Percentiles rank a stretch among this genome's conserved stretches.
Conservation (phyloP, 2,329 filamentous ascomycete species). For the Colletotrichum sansevieriae region DNA sequence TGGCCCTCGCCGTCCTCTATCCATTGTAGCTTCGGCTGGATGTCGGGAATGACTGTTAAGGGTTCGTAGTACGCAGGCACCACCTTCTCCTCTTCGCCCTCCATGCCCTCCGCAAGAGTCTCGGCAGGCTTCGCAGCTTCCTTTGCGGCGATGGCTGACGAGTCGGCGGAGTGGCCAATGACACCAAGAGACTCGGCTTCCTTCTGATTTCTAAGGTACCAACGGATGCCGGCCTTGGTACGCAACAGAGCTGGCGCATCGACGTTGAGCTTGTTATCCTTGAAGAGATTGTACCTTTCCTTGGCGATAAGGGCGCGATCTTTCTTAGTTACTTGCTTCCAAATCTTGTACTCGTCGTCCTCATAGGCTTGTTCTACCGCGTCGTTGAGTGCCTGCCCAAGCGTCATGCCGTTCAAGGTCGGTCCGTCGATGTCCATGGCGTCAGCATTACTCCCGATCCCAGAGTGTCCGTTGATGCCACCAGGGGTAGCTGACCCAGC, state of each 20-base stretch:
- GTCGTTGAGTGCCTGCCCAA: slow-evolving; percentile 74
- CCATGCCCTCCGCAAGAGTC: slow-evolving; percentile 94
- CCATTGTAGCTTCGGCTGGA: slow-evolving; percentile 85
- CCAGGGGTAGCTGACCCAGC: slow-evolving; percentile 83
- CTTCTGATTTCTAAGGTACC: slow-evolving; percentile 85
- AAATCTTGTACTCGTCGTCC: slow-evolving; percentile 96
- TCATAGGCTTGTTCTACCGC: slow-evolving; percentile 82
- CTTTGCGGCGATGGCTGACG: slow-evolving; percentile 63
- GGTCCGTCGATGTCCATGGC: slow-evolving; percentile 89
- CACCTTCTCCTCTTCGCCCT: slow-evolving; percentile 85
- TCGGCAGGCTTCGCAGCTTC: slow-evolving; percentile 69
- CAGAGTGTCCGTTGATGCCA: slow-evolving; percentile 75
- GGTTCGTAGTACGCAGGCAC: slow-evolving; percentile 96
- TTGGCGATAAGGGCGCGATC: slow-evolving; percentile 89
- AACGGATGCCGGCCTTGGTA: slow-evolving; percentile 88
- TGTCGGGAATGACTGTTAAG: slow-evolving; percentile 86
- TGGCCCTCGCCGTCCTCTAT: slow-evolving; percentile 90
- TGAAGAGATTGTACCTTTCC: slow-evolving; percentile 88
- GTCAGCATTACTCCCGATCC: slow-evolving; percentile 81
- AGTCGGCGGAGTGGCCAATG: slow-evolving; percentile 54
- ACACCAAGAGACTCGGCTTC: slow-evolving; percentile 69
- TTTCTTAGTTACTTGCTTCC: slow-evolving; percentile 99
- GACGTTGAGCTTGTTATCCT: slow-evolving; percentile 83
- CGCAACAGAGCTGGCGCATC: slow-evolving; percentile 91
- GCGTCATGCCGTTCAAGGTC: slow-evolving; percentile 74